Evolutionary conservation across 495 filamentous ascomycete genomes (phyloP), one percentile per base, ranked within the genome.

Genomic region (Tuber borchii): DNA sequence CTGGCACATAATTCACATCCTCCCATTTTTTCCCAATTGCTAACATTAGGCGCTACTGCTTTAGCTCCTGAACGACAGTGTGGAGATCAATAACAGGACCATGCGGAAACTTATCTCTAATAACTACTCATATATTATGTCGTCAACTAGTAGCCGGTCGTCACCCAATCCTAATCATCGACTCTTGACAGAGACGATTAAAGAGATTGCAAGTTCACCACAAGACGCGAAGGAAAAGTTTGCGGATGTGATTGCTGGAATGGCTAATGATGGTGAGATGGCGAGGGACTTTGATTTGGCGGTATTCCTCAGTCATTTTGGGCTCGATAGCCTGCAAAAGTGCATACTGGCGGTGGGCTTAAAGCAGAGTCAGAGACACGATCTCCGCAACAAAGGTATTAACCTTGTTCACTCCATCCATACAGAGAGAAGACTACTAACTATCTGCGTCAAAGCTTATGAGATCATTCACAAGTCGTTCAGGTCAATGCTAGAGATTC

Each of bases 251-350:
- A 91, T 99, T 77, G 94, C 97, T 83, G 89, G 90, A 1, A 90
- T 90, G 26, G 87, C 86, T 78, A 75, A 73, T 9, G 91, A 93
- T 72, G 93, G 93, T 75, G 93, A 97, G 78, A 89, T 97, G 42
- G 97, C 97, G 84, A 90, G 92, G 68, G 94, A 98, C 81, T 97
- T 98, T 78, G 94, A 98, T 82, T 87, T 98, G 17, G 91, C 93
- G 6, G 92, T 90, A 7, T 98, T 99, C 80, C 88, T 97, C 86
- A 91, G 94, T 72, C 93, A 97, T 82, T 97, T 98, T 86, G 91
- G 93, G 77, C 87, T 99, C 46, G 93, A 97, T 84, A 89, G 93
- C 14, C 81, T 97, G 22, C 88, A 93, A 80, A 97, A 96, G 86
- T 91, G 92, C 26, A 87, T 95, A n/a, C 87, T 99, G 68, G 93